Evolutionary conservation across 2,329 filamentous ascomycete genomes (phyloP).

Genomic region (Xylaria hypoxylon): DNA sequence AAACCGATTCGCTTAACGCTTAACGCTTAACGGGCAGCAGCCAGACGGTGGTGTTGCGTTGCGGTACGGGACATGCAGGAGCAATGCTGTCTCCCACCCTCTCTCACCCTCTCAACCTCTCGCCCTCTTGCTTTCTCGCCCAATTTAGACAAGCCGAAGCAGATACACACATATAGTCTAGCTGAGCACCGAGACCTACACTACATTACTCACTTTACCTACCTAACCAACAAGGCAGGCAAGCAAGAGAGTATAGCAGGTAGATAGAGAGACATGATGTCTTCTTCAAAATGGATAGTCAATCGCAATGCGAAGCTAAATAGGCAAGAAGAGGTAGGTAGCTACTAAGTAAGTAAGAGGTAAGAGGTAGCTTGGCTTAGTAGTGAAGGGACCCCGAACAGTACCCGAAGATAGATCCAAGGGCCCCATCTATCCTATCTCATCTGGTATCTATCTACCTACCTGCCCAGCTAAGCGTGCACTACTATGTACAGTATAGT

Average conservation of each 20-base stretch:
- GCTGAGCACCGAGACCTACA: no score
- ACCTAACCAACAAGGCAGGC: no score
- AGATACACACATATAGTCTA: neutral
- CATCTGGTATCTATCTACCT: neutral
- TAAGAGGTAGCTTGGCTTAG: no score
- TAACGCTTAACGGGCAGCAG: conserved; percentile 31
- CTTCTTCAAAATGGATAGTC: conserved; percentile 9
- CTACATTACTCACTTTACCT: no score
- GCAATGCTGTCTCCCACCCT: neutral
- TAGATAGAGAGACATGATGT: conserved; percentile 6
- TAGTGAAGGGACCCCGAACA: neutral
- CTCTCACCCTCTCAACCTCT: neutral
- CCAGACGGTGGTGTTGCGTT: conserved; percentile 7
- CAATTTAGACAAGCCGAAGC: neutral
- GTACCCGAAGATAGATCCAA: no score
- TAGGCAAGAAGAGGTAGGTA: neutral
- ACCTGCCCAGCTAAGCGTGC: conserved; percentile 5
- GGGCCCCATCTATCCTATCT: neutral
- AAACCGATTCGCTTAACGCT: conserved; percentile 38
- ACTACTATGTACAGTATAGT: neutral
- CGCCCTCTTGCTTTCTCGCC: neutral
- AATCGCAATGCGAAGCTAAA: neutral
- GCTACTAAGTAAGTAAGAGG: no score
- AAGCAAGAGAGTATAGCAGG: no score
- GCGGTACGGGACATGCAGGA: conserved; percentile 10